Percentiles rank a stretch among this genome's conserved stretches.
These are phyloP conservation scores for Penicillium polonicum DNA, from an alignment of 2,329 filamentous ascomycete genomes.

Conservation along the genomic window DNA sequence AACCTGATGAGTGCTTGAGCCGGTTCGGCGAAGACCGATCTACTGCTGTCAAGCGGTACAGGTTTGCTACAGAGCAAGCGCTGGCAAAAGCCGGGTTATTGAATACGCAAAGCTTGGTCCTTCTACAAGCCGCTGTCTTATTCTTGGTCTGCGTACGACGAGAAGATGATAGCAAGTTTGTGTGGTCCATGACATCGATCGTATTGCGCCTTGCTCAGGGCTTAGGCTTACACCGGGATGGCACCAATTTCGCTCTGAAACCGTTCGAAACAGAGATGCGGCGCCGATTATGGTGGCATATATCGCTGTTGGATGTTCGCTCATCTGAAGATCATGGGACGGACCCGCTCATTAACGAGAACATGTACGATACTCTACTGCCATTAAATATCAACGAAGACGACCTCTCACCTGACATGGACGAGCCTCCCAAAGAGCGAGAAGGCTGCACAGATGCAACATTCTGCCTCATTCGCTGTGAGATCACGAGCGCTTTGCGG, in stretches of 20 bases:
- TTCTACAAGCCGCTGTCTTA: conserved; percentile 62
- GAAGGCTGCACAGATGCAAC: conserved; percentile 56
- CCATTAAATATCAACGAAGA: conserved; percentile 55
- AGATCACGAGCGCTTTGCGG: conserved; percentile 48
- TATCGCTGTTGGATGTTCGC: conserved; percentile 50
- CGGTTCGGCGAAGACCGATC: conserved; percentile 54
- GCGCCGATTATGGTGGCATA: conserved; percentile 53
- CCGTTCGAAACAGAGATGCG: conserved; percentile 55
- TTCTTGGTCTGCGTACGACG: conserved; percentile 55
- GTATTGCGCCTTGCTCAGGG: conserved; percentile 45
- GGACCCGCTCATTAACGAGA: conserved; percentile 46
- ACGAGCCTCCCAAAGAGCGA: conserved; percentile 49
- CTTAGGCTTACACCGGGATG: conserved; percentile 54
- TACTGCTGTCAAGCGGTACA: conserved; percentile 54
- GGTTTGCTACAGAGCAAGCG: conserved; percentile 63
- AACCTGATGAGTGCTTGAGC: conserved; percentile 41
- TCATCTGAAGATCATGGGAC: conserved; percentile 52
- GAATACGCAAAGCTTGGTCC: conserved; percentile 60
- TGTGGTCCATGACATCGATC: conserved; percentile 46
- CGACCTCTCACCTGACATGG: conserved; percentile 51
- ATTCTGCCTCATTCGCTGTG: conserved; percentile 52
- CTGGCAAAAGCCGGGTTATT: conserved; percentile 63
- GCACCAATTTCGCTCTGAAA: conserved; percentile 46
- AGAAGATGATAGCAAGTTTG: conserved; percentile 43
- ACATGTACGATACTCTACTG: conserved; percentile 48